phyloP scores from a whole-genome alignment of 2,329 filamentous ascomycete species.

The Fusarium sp. region DNA sequence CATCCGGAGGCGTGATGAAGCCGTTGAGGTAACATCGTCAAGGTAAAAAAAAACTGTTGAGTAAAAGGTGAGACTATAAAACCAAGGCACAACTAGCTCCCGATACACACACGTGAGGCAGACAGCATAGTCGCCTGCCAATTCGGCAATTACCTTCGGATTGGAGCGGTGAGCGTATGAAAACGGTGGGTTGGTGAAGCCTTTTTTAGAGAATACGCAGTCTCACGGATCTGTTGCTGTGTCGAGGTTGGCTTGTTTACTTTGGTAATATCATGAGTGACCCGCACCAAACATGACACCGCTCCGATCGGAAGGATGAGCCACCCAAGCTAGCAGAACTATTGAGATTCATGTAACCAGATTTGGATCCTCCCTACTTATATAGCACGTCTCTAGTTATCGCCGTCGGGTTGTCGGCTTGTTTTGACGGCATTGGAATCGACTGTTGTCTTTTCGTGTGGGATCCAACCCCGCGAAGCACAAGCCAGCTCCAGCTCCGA shows the following conservation, averaged over 20 bases:
- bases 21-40: not conserved
- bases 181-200: slow-evolving; percentile 10
- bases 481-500: slow-evolving; percentile 15
- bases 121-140: not conserved
- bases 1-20: slow-evolving; percentile 1
- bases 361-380: not conserved
- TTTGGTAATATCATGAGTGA: not conserved
- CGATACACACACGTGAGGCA: slow-evolving; percentile 2
- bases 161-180: not conserved
- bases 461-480: slow-evolving; percentile 27
- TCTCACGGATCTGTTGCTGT: not conserved
- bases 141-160: not conserved
- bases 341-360: not conserved
- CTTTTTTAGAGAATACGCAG: slow-evolving; percentile 3
- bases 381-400: not conserved
- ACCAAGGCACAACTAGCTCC: not conserved
- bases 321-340: not conserved
- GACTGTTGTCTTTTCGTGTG: not conserved
- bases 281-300: not conserved
- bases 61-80: not conserved
- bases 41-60: not conserved
- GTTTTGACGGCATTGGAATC: not conserved
- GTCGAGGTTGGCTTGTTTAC: slow-evolving; percentile 11
- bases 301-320: not conserved
- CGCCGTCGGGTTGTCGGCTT: not conserved